Evolutionary conservation across 257 asterid genomes (phyloP).

Genomic region (Rhazya stricta): DNA sequence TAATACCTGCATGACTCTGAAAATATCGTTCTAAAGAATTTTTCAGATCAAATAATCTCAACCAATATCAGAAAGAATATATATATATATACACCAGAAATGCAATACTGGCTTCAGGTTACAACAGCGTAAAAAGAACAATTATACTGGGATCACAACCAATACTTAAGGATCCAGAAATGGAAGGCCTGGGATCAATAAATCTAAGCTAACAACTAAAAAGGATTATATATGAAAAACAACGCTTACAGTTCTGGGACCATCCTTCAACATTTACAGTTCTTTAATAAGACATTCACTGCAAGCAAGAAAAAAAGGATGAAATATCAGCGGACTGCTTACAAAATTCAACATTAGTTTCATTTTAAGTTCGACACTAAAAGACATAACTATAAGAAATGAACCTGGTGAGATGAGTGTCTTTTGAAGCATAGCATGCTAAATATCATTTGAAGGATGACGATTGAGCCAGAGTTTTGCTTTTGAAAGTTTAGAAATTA

Average conservation of each 20-base stretch:
- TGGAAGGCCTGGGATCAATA: background rate
- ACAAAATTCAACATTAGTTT: background rate
- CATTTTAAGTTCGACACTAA: background rate
- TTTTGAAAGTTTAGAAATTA: background rate
- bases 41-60: background rate
- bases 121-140: background rate
- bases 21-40: background rate
- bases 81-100: background rate
- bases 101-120: background rate
- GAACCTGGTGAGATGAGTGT: background rate
- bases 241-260: background rate
- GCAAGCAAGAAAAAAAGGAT: background rate
- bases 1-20: background rate
- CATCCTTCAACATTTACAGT: slow-evolving; percentile 1
- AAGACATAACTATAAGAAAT: background rate
- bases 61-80: background rate
- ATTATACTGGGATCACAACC: background rate
- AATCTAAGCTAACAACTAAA: background rate
- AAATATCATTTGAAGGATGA: background rate
- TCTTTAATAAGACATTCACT: background rate
- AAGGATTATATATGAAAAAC: background rate
- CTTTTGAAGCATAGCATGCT: background rate
- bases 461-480: background rate
- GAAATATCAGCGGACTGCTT: background rate
- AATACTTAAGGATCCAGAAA: background rate